Conservation (phyloP, 192 early-diverging fungal genomes). For the Podila minutissima region DNA sequence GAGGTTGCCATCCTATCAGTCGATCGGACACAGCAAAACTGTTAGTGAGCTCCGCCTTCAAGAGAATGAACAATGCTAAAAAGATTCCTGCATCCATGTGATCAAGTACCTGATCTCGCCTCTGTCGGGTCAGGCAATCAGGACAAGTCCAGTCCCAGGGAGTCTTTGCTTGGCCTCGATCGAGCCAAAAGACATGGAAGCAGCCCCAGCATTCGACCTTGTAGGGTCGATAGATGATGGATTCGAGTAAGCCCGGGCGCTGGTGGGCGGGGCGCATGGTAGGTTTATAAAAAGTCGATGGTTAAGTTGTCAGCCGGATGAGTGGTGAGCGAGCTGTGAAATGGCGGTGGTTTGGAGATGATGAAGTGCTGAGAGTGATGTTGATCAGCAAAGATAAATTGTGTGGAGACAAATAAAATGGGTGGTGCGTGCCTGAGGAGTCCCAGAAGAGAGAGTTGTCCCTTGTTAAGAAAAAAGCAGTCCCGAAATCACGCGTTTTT, state of each 20-base stretch:
- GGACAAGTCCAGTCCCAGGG: slow-evolving; percentile 47
- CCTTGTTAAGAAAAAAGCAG: neutral
- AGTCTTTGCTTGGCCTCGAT: slow-evolving; percentile 18
- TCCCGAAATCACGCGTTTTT: neutral
- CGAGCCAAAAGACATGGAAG: slow-evolving; percentile 23
- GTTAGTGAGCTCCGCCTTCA: neutral
- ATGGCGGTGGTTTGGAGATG: neutral
- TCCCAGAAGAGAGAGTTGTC: too few relatives aligned
- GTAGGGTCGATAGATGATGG: slow-evolving; percentile 27
- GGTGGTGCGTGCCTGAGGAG: too few relatives aligned
- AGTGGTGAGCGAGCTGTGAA: too few relatives aligned
- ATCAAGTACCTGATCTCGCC: slow-evolving; percentile 18
- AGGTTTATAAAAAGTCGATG: neutral
- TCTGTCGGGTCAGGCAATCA: slow-evolving; percentile 29
- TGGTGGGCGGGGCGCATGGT: slow-evolving; percentile 17
- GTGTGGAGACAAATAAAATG: too few relatives aligned
- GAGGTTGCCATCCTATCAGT: slow-evolving; percentile 32
- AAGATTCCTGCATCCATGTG: neutral
- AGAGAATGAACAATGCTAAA: neutral
- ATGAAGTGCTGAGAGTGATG: neutral
- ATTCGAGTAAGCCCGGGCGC: slow-evolving; percentile 25
- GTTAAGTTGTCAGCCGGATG: neutral
- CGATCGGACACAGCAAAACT: neutral
- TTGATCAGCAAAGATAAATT: too few relatives aligned
- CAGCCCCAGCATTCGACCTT: slow-evolving; percentile 44